Evolutionary conservation across 2,329 filamentous ascomycete genomes (phyloP).

Genomic region (Claviceps sorghi): DNA sequence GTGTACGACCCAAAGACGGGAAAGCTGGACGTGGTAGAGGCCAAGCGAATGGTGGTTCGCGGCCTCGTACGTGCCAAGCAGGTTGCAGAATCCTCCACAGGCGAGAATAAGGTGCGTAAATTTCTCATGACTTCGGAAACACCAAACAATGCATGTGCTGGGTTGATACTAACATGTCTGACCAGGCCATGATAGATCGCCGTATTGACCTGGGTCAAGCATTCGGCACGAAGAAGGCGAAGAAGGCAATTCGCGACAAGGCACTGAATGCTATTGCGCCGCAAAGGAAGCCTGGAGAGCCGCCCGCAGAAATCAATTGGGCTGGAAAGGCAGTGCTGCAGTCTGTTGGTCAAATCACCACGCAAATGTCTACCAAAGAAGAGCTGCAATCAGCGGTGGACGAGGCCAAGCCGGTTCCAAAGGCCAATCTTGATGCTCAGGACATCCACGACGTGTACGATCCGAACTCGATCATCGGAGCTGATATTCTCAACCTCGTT

Average conservation of each 20-base stretch:
- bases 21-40: conserved; percentile 45
- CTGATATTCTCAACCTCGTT: conserved; percentile 51
- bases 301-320: conserved; percentile 36
- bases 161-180: conserved; percentile 11
- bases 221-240: conserved; percentile 76
- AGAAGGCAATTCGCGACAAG: conserved; percentile 56
- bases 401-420: conserved; percentile 57
- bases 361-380: conserved; percentile 51
- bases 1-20: conserved; percentile 47
- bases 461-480: conserved; percentile 49
- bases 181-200: conserved; percentile 43
- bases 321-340: conserved; percentile 46
- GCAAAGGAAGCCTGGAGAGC: conserved; percentile 20
- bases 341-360: conserved; percentile 45
- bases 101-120: conserved; percentile 16
- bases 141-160: background rate
- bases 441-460: conserved; percentile 62
- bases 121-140: background rate
- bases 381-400: conserved; percentile 51
- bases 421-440: conserved; percentile 50
- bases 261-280: conserved; percentile 56
- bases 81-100: conserved; percentile 32
- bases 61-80: conserved; percentile 42
- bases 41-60: conserved; percentile 48
- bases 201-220: conserved; percentile 58